Base-by-base conservation (phyloP, 176 grass and related monocot species). In the Pharus latifolius region DNA sequence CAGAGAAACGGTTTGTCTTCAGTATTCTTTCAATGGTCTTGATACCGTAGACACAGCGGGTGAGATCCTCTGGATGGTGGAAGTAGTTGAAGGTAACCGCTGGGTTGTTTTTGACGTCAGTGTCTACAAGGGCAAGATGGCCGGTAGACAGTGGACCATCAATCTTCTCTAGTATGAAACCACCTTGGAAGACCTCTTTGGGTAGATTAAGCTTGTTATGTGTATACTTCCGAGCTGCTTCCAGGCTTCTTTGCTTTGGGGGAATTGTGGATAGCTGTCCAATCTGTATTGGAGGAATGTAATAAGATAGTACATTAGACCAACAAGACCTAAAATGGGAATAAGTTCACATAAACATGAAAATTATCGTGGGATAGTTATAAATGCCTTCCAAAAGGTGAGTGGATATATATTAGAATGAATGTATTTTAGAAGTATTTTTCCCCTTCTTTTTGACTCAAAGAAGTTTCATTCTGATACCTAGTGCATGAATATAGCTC, bases 1-100 rank as follows among this genome's bases (percentile, higher is more conserved):
- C 75, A 51, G 84, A 75, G 59, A 96, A 91, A 24, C 71, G 73
- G 34, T 79, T 84, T 67, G 91, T 91, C 33, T 70, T 89, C n/a
- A 96, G 54, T 54, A 96, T 81, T 60, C 66, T 89, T 52, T 85
- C 80, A 15, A 91, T 82, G 19, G 74, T 88, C 59, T 82, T 70
- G 45, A 96, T 79, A 27, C 91, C 87, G 34, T 80, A 60, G 53
- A 96, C 84, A 28, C 91, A 96, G 23, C 73, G 76, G 1, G 26
- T 29, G 26, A 96, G 80, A 69, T 96, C 91, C 49, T 84, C 60
- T 53, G 91, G 87, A 46, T 87, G 75, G 30, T 63, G 73, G 76
- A 96, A 96, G 55, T 96, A 96, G 84, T 96, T 96, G 78, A 96
- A 96, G 76, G 91, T 96, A 68, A 96, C 84, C 1, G 77, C 72